Evolutionary conservation across 345 rosid genomes (phyloP).

Genomic region (Linum trigynum): DNA sequence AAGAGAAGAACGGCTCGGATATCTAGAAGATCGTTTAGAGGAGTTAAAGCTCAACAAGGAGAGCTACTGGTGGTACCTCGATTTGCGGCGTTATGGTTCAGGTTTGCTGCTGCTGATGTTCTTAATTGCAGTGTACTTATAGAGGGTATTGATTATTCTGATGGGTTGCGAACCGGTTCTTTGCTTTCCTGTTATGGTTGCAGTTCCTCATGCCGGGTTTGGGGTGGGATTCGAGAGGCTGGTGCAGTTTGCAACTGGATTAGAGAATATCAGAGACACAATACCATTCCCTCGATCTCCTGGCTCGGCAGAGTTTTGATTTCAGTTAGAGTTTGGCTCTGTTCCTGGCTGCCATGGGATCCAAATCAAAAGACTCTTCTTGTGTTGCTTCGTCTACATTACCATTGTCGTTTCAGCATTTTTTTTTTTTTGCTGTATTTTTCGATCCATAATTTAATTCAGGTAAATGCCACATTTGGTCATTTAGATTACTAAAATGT

Average conservation of each 20-base stretch:
- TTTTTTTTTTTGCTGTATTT: too few relatives aligned
- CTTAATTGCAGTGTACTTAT: neutral
- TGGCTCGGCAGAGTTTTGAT: conserved; percentile 77
- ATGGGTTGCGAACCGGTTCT: neutral
- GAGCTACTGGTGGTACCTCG: conserved; percentile 97
- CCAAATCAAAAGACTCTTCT: neutral
- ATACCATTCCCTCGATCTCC: conserved; percentile 95
- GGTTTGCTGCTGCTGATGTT: conserved; percentile 32
- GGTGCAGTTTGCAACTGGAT: conserved; percentile 89
- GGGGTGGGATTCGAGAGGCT: conserved; percentile 95
- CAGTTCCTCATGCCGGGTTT: conserved; percentile 98
- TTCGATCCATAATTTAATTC: too few relatives aligned
- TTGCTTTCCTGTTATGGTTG: neutral
- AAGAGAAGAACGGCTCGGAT: conserved; percentile 88
- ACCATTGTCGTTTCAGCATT: neutral
- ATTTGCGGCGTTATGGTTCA: conserved; percentile 92
- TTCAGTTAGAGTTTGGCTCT: neutral
- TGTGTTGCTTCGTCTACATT: neutral
- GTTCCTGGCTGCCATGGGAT: neutral
- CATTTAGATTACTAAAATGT: too few relatives aligned
- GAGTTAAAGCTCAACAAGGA: conserved; percentile 70
- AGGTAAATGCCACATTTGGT: too few relatives aligned
- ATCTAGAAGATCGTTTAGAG: conserved; percentile 71
- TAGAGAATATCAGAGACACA: conserved; percentile 84
- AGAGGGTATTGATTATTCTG: neutral